A percentile compares a stretch with the other conserved stretches of the same genome.
phyloP scores from a whole-genome alignment of 1,284 basidiomycete species.

The Cronartium ribicola region DNA sequence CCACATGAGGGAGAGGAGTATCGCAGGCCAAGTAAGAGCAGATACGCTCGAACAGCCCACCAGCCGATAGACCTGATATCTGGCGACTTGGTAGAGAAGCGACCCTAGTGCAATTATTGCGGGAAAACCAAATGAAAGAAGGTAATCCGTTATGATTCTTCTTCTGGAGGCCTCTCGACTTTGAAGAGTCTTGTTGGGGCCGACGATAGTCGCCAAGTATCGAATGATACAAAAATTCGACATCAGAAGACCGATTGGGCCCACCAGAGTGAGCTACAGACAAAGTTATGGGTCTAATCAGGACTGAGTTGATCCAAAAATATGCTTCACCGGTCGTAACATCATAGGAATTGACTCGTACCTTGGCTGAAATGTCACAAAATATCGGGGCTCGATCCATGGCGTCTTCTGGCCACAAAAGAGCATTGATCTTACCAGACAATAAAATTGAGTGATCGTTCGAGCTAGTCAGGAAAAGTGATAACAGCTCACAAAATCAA shows the following conservation, averaged over 20 bases:
- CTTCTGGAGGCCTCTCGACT: not conserved
- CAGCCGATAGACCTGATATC: slow-evolving; percentile 19
- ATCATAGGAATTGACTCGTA: not conserved
- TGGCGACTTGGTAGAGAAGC: slow-evolving; percentile 9
- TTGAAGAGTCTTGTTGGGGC: slow-evolving; percentile 7
- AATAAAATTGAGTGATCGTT: not conserved
- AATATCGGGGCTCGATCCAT: slow-evolving; percentile 33
- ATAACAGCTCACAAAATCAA: slow-evolving; percentile 10
- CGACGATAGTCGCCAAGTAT: slow-evolving; percentile 28
- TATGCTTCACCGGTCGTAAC: not conserved
- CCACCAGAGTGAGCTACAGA: slow-evolving; percentile 23
- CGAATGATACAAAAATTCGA: slow-evolving; percentile 39
- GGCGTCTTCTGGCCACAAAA: slow-evolving; percentile 33
- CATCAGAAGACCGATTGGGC: slow-evolving; percentile 20
- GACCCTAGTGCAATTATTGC: slow-evolving; percentile 9
- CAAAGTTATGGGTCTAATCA: not conserved
- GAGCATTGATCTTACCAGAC: slow-evolving; percentile 21
- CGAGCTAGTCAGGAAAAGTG: not conserved
- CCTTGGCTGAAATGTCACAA: slow-evolving; percentile 36
- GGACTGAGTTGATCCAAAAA: not conserved
- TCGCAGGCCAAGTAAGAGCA: slow-evolving; percentile 27
- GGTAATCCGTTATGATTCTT: slow-evolving; percentile 22
- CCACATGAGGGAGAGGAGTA: slow-evolving; percentile 29
- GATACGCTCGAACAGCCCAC: slow-evolving; percentile 27
- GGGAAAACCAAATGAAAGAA: slow-evolving; percentile 22